Evolutionary conservation across 1,284 basidiomycete species (phyloP).

Genomic region (Boletus mariae): DNA sequence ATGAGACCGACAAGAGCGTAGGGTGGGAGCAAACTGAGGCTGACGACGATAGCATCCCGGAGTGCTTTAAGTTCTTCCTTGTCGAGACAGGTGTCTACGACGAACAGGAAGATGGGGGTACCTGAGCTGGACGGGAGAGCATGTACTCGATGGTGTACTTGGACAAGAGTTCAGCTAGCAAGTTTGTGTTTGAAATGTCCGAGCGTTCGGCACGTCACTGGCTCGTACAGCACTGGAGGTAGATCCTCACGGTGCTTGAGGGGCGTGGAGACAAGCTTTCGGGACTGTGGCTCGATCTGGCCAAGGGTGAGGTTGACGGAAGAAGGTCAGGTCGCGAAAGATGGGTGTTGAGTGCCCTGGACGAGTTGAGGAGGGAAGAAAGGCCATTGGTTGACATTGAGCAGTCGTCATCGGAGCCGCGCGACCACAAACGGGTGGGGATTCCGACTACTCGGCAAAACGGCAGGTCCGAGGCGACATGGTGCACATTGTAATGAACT

Average conservation of each 20-base stretch:
- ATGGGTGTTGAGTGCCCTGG: slow-evolving; percentile 71
- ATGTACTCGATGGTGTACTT: slow-evolving; percentile 99
- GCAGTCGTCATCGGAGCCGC: too few relatives aligned
- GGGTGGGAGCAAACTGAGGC: slow-evolving; percentile 88
- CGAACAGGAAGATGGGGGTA: slow-evolving; percentile 97
- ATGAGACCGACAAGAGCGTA: slow-evolving; percentile 94
- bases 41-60: slow-evolving; percentile 89
- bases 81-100: slow-evolving; percentile 96
- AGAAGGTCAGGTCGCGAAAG: slow-evolving; percentile 72
- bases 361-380: slow-evolving; percentile 66
- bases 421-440: too few relatives aligned
- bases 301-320: slow-evolving; percentile 84
- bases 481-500: too few relatives aligned
- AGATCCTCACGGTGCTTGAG: slow-evolving; percentile 94
- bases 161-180: slow-evolving; percentile 92
- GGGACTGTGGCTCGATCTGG: slow-evolving; percentile 87
- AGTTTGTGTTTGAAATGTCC: slow-evolving; percentile 60
- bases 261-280: slow-evolving; percentile 91
- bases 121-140: slow-evolving; percentile 83
- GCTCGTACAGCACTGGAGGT: slow-evolving; percentile 96
- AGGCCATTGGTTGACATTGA: slow-evolving; percentile 38
- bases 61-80: slow-evolving; percentile 95
- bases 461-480: too few relatives aligned
- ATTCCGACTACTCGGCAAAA: too few relatives aligned
- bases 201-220: slow-evolving; percentile 58